Evolutionary conservation across 2,329 filamentous ascomycete genomes (phyloP).

Genomic region (Endoconidiophora laricicola): DNA sequence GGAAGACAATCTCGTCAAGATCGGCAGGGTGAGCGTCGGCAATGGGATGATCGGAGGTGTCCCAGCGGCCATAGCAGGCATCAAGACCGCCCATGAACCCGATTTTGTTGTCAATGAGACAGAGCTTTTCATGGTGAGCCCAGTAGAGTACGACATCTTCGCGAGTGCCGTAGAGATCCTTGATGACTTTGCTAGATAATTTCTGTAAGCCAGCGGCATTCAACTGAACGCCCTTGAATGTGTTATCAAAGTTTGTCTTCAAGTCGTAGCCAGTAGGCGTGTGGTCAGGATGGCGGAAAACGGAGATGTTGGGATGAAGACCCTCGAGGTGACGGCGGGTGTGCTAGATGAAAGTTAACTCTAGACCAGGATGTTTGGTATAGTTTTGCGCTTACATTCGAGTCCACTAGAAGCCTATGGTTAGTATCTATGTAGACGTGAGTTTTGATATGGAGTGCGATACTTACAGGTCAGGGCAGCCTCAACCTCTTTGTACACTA

Average conservation of each 20-base stretch:
- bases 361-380: neutral
- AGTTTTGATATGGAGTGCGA: conserved; percentile 20
- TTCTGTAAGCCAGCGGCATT: conserved; percentile 41
- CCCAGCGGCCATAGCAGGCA: conserved; percentile 75
- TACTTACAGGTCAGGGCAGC: conserved; percentile 60
- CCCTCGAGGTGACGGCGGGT: conserved; percentile 65
- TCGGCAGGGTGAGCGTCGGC: conserved; percentile 69
- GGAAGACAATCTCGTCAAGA: conserved; percentile 60
- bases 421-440: conserved; percentile 11
- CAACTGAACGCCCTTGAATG: conserved; percentile 29
- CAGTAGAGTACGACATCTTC: conserved; percentile 76
- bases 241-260: conserved; percentile 49
- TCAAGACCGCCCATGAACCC: conserved; percentile 89
- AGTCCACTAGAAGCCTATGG: conserved; percentile 20
- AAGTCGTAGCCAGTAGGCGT: conserved; percentile 55
- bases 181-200: conserved; percentile 55
- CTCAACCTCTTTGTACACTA: conserved; percentile 84
- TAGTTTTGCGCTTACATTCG: conserved; percentile 24
- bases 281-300: conserved; percentile 86
- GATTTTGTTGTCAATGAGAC: conserved; percentile 58
- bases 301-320: conserved; percentile 67
- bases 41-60: conserved; percentile 57
- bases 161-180: conserved; percentile 64
- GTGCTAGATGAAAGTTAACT: conserved; percentile 30
- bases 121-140: conserved; percentile 88